Percentiles rank a stretch among this genome's conserved stretches.
phyloP scores from a whole-genome alignment of 768 basidiomycete species.

The Psilocybe cyanescens region DNA sequence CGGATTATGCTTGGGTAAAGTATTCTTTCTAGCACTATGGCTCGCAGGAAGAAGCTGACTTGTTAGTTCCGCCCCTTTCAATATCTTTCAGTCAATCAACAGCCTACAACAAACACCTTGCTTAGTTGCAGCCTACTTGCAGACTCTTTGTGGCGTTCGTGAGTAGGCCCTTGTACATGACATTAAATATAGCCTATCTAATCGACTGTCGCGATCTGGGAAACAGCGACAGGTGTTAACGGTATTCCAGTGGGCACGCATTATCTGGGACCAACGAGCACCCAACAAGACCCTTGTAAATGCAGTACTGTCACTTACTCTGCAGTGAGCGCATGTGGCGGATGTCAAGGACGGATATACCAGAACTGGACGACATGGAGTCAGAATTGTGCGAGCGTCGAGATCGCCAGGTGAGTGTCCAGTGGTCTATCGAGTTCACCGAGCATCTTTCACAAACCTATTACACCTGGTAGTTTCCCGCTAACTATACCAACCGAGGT shows the following conservation, averaged over 20 bases:
- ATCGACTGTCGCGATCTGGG: not conserved
- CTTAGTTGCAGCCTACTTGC: conserved; percentile 50
- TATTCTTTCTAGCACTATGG: not conserved
- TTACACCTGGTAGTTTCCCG: conserved; percentile 42
- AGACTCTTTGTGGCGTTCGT: conserved; percentile 41
- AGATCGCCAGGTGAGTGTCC: conserved; percentile 33
- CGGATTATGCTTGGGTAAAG: conserved; percentile 41
- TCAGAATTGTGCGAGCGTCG: conserved; percentile 36
- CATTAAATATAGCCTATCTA: not conserved
- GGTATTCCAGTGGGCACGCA: conserved; percentile 39
- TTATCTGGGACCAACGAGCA: conserved; percentile 45
- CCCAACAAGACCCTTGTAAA: conserved; percentile 42
- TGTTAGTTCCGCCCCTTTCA: not conserved
- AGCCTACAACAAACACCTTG: conserved; percentile 51
- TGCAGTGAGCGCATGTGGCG: conserved; percentile 59
- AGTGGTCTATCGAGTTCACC: not conserved
- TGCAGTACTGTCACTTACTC: conserved; percentile 66
- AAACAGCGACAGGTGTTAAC: conserved; percentile 41
- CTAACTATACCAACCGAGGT: conserved; percentile 42
- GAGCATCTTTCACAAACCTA: not conserved
- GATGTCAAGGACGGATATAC: conserved; percentile 54
- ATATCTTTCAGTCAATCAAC: conserved; percentile 40
- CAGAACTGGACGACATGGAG: conserved; percentile 42
- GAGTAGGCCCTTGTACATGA: conserved; percentile 2
- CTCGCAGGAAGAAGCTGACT: not conserved